Conservation (phyloP, 805 yeast species). For the Candida andamanensis region DNA sequence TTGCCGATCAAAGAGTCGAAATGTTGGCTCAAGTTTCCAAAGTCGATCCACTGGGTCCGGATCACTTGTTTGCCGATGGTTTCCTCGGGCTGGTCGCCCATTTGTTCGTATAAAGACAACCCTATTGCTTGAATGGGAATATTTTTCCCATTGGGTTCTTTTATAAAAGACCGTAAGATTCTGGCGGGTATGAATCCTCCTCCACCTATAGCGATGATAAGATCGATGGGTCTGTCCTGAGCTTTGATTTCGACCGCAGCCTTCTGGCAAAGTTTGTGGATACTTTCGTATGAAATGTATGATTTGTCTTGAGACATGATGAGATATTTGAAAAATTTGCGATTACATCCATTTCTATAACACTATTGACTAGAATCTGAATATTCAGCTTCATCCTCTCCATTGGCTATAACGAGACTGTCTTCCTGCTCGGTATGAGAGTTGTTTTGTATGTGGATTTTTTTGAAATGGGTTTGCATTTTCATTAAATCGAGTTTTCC, state of each 20-base stretch:
- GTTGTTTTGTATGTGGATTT: slow-evolving; percentile 12
- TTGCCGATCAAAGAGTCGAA: slow-evolving; percentile 77
- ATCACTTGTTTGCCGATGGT: slow-evolving; percentile 72
- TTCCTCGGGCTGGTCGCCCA: slow-evolving; percentile 31
- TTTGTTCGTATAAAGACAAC: slow-evolving; percentile 56
- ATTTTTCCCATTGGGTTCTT: slow-evolving; percentile 54
- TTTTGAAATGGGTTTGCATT: slow-evolving; percentile 69
- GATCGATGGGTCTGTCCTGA: slow-evolving; percentile 43
- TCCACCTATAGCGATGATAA: slow-evolving; percentile 66
- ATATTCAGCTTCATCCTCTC: slow-evolving; percentile 32
- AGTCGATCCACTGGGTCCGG: slow-evolving; percentile 88
- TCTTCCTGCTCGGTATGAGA: slow-evolving; percentile 19
- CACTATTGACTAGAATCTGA: slow-evolving; percentile 6
- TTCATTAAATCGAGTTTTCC: slow-evolving; percentile 78
- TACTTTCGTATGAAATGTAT: slow-evolving; percentile 72
- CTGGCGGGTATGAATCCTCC: slow-evolving; percentile 72
- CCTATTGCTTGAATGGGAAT: slow-evolving; percentile 71
- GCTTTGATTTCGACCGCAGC: slow-evolving; percentile 49
- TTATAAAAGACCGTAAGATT: slow-evolving; percentile 60
- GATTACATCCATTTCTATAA: neutral
- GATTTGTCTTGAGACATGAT: slow-evolving; percentile 31
- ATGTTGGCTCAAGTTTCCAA: slow-evolving; percentile 63
- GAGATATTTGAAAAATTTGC: slow-evolving; percentile 1
- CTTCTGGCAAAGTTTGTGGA: slow-evolving; percentile 78
- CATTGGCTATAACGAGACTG: slow-evolving; percentile 31